Conservation (phyloP, 257 asterid species). For the Salvia rosmarinus region DNA sequence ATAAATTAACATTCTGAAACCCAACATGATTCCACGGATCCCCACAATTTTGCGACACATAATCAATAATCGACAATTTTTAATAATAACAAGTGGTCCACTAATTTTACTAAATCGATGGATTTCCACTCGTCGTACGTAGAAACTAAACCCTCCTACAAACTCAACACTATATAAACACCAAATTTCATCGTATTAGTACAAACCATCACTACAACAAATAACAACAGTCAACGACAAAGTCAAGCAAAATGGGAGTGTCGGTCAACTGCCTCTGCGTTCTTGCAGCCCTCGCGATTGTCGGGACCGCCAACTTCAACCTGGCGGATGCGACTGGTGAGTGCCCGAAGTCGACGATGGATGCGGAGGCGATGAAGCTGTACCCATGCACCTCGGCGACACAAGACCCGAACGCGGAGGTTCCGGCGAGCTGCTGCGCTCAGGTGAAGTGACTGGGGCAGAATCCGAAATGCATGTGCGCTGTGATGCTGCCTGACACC, state of each 20-base stretch:
- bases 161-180: conserved; percentile 13
- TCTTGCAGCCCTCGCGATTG: not conserved
- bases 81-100: conserved; percentile 28
- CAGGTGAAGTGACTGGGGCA: conserved; percentile 57
- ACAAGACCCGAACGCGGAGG: conserved; percentile 46
- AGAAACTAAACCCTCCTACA: not conserved
- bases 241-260: not conserved
- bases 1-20: not conserved
- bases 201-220: not conserved
- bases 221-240: not conserved
- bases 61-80: not conserved
- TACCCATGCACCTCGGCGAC: conserved; percentile 70
- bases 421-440: conserved; percentile 53
- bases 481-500: conserved; percentile 64
- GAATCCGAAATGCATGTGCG: conserved; percentile 72
- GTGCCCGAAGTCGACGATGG: conserved; percentile 62
- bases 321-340: conserved; percentile 54
- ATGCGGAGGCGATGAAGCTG: conserved; percentile 67
- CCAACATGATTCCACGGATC: conserved; percentile 8
- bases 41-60: conserved; percentile 27
- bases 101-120: conserved; percentile 41
- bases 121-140: conserved; percentile 13
- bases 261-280: not conserved
- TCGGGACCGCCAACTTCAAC: not conserved
- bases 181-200: not conserved